phyloP scores from a whole-genome alignment of 2,329 filamentous ascomycete genomes.

The Fusarium tuaranense region DNA sequence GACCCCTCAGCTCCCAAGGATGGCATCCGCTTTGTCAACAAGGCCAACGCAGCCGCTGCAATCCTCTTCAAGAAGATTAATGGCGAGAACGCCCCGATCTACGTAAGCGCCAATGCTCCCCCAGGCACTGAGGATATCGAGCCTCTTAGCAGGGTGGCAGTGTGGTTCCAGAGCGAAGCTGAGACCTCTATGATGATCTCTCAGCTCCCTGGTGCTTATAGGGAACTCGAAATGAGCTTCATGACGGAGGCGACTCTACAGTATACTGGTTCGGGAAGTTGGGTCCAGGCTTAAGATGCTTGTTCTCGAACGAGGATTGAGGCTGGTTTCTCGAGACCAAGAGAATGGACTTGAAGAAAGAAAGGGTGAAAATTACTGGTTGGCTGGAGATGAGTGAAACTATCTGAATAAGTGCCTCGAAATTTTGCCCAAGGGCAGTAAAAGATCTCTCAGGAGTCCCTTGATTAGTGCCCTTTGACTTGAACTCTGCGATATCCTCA shows the following conservation, averaged over 20 bases:
- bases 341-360: neutral
- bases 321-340: neutral
- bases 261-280: neutral
- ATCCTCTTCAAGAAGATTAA: neutral
- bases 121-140: neutral
- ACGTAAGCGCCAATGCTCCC: neutral
- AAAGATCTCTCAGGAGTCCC: neutral
- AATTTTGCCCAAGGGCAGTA: neutral
- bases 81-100: neutral
- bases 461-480: neutral
- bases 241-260: neutral
- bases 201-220: neutral
- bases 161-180: neutral
- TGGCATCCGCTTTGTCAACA: neutral
- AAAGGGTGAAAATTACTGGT: neutral
- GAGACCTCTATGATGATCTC: neutral
- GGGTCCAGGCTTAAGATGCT: neutral
- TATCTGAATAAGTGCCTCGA: no score
- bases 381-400: no score
- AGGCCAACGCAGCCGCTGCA: neutral
- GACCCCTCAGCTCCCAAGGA: neutral
- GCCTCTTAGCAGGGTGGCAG: neutral
- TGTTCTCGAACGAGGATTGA: neutral
- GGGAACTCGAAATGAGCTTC: neutral
- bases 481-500: neutral